phyloP scores from a whole-genome alignment of 495 filamentous ascomycete species.

The Amphirosellinia nigrospora region DNA sequence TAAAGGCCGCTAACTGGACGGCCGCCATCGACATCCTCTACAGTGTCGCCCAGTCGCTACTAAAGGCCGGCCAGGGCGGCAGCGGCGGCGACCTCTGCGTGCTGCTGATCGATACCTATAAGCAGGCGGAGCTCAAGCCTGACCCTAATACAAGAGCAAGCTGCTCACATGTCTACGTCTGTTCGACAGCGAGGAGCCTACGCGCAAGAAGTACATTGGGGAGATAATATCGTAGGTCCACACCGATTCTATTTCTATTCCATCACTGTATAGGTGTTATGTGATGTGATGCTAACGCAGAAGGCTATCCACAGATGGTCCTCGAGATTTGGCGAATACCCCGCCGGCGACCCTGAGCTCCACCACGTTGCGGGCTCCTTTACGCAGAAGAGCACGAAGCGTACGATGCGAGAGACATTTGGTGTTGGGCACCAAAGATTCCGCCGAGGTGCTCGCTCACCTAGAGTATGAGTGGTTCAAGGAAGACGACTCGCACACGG shows the following conservation, averaged over 20 bases:
- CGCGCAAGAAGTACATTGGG: conserved; percentile 85
- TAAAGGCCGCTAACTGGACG: conserved; percentile 80
- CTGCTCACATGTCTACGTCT: conserved; percentile 69
- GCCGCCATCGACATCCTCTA: conserved; percentile 86
- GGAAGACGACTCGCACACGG: conserved; percentile 84
- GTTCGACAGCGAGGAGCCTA: conserved; percentile 84
- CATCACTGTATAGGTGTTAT: neutral
- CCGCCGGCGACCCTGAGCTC: conserved; percentile 91
- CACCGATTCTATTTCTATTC: neutral
- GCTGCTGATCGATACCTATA: conserved; percentile 85
- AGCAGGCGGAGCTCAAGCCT: conserved; percentile 77
- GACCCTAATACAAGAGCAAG: conserved; percentile 66
- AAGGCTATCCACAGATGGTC: conserved; percentile 69
- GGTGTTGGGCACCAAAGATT: conserved; percentile 86
- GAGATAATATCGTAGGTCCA: conserved; percentile 76
- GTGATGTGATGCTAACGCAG: conserved; percentile 27
- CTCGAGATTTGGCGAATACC: conserved; percentile 79
- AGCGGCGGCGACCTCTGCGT: conserved; percentile 90
- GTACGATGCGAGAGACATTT: conserved; percentile 92
- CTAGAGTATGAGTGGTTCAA: conserved; percentile 96
- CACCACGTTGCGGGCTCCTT: conserved; percentile 91
- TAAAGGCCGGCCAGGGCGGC: conserved; percentile 88
- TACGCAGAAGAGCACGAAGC: conserved; percentile 89
- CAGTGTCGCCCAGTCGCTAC: conserved; percentile 80
- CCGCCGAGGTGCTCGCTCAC: conserved; percentile 75